Base-by-base conservation (phyloP, 2,329 filamentous ascomycete genomes). In the Coniella lustricola region DNA sequence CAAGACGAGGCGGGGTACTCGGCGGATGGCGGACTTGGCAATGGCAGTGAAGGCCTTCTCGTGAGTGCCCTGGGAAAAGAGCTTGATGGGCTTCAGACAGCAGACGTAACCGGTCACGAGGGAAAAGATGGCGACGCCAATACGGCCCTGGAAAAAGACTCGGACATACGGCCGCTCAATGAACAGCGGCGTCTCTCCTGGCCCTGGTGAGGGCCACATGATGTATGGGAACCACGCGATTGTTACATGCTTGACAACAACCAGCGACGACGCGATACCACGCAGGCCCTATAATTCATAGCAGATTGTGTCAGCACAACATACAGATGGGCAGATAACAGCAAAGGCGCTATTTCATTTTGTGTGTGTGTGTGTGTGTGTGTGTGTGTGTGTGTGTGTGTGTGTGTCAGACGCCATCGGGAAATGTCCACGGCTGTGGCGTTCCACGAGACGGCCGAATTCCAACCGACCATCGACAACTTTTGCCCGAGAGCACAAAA, bases 281-380 rank as follows among this genome's bases (percentile, higher is more conserved):
- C 51, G 51, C n/a, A 53, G 51, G 36, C 51, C 51, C 51, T 53
- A 25, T n/a, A 22, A 44, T 36, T 29, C 25, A 29, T 29, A 5
- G 25, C 20, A 39, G 21, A 8, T 22, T 12, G 18, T 13, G 22
- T 47, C 22, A 46, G n/a, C 9, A 21, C 85, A 56, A 84, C 77
- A 84, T 74, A 64, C 85, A 81, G 55, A 83, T 70, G 47, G 3
- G 29, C 18, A 35, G 14, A 4, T 21, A 18, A 25, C 31, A 22
- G 21, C n/a, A n/a, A n/a, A n/a, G n/a, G n/a, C n/a, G n/a, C n/a
- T n/a, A n/a, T n/a, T n/a, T n/a, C n/a, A n/a, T n/a, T n/a, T n/a
- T n/a, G n/a, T n/a, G n/a, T n/a, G n/a, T n/a, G n/a, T n/a, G n/a
- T n/a, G n/a, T n/a, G n/a, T n/a, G n/a, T n/a, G n/a, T n/a, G n/a